Evolutionary conservation across 73 alveolate species (phyloP).

Genomic region (Breviolum minutum): DNA sequence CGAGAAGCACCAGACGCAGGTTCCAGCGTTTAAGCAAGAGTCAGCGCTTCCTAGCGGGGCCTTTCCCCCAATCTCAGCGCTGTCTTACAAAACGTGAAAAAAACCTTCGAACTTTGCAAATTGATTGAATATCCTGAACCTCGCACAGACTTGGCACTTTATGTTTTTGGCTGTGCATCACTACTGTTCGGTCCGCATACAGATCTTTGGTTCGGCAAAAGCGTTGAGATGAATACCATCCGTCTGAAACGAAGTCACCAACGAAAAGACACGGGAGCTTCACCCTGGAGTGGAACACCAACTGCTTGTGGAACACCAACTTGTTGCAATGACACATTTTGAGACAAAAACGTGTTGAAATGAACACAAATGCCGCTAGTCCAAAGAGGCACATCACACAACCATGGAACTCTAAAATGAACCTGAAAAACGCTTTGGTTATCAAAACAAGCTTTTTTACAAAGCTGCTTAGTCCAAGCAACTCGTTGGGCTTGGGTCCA

Average conservation of each 20-base stretch:
- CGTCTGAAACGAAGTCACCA: conserved; percentile 74
- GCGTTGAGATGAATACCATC: conserved; percentile 57
- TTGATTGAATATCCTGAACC: background rate
- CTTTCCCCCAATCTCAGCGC: background rate
- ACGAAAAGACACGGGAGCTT: conserved; percentile 48
- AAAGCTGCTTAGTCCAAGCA: background rate
- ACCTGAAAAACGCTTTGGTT: no score
- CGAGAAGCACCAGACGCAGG: background rate
- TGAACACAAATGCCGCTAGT: no score
- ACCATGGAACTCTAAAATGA: background rate
- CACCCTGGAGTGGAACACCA: background rate
- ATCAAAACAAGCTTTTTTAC: background rate
- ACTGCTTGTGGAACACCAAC: background rate
- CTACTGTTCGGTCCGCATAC: background rate
- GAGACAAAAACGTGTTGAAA: background rate
- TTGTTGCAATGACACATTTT: background rate
- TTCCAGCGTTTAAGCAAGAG: no score
- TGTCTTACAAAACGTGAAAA: conserved; percentile 61
- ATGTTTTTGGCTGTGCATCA: conserved; percentile 30
- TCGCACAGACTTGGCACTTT: conserved; percentile 27
- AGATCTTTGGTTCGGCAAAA: conserved; percentile 5
- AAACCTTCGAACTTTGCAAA: conserved; percentile 23
- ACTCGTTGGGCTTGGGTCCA: background rate
- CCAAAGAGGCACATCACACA: no score
- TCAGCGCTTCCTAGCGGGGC: no score